A percentile compares a stretch with the other conserved stretches of the same genome.
Evolutionary conservation across 176 grass and related monocot genomes (phyloP).

Genomic region (Carex parvula): DNA sequence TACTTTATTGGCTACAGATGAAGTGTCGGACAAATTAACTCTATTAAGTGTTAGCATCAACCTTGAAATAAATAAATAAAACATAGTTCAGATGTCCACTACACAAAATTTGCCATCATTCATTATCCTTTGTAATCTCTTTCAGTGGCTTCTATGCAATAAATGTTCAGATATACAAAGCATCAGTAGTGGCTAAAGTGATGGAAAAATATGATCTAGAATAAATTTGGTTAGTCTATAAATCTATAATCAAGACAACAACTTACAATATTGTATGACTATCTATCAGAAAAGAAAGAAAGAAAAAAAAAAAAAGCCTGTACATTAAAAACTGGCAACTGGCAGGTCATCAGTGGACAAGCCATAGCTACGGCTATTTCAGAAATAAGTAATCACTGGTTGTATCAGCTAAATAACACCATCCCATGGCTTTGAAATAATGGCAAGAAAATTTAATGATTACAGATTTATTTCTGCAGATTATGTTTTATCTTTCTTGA

Average conservation of each 20-base stretch:
- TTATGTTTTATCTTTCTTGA: slow-evolving; percentile 64
- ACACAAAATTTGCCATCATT: neutral
- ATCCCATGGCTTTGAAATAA: neutral
- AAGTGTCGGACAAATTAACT: neutral
- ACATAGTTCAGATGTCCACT: neutral
- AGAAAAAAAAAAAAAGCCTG: neutral
- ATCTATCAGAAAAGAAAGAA: neutral
- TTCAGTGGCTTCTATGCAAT: neutral
- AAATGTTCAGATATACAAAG: neutral
- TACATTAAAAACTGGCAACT: slow-evolving; percentile 8
- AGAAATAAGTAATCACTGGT: neutral
- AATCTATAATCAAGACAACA: slow-evolving; percentile 14
- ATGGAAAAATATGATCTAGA: neutral
- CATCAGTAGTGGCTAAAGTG: neutral
- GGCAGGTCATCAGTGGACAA: neutral
- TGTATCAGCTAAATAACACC: neutral
- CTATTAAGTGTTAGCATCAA: neutral
- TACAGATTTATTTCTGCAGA: neutral
- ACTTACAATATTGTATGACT: slow-evolving; percentile 11
- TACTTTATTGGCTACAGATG: neutral
- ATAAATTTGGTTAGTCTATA: slow-evolving; percentile 15
- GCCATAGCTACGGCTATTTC: neutral
- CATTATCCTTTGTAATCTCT: neutral
- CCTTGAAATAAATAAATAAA: neutral
- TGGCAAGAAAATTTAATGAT: neutral